Evolutionary conservation across 306 rosid genomes (phyloP).

Genomic region (Quercus alba): DNA sequence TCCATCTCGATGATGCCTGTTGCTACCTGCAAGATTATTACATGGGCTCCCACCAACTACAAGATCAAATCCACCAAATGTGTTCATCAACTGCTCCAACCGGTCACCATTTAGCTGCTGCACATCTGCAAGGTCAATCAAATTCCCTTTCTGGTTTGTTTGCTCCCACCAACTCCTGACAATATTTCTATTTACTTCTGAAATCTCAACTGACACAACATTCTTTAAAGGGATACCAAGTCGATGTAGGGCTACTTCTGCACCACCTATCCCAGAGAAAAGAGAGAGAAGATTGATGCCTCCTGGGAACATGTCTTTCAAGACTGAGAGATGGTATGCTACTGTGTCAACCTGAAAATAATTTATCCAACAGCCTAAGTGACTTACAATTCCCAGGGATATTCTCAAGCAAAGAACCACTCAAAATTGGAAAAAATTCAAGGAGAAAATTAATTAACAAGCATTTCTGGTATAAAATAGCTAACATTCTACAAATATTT

Average conservation of each 20-base stretch:
- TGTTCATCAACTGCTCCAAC: constrained; percentile 49
- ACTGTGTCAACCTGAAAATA: constrained; percentile 88
- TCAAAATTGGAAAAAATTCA: constrained; percentile 2
- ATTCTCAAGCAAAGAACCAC: background rate
- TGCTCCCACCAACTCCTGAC: constrained; percentile 99
- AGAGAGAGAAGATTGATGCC: constrained; percentile 92
- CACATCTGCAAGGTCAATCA: constrained; percentile 63
- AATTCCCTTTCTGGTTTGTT: constrained; percentile 77
- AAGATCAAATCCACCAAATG: constrained; percentile 83
- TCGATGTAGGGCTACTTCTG: constrained; percentile 91
- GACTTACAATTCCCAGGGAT: background rate
- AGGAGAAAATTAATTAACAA: background rate
- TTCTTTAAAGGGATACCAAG: constrained; percentile 73
- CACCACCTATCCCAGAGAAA: constrained; percentile 96
- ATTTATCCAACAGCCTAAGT: constrained; percentile 11
- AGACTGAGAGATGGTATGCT: constrained; percentile 82
- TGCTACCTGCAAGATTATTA: constrained; percentile 90
- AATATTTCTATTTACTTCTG: constrained; percentile 69
- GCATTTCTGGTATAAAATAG: background rate
- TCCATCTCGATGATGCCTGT: constrained; percentile 78
- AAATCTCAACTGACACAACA: constrained; percentile 79
- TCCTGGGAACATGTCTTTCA: constrained; percentile 70
- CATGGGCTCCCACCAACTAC: constrained; percentile 95
- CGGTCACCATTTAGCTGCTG: constrained; percentile 46
- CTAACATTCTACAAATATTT: constrained; percentile 1